Percentiles rank a stretch among this genome's conserved stretches.
Conservation (phyloP, 73 alveolate genomes). For the Blepharisma stoltei region DNA sequence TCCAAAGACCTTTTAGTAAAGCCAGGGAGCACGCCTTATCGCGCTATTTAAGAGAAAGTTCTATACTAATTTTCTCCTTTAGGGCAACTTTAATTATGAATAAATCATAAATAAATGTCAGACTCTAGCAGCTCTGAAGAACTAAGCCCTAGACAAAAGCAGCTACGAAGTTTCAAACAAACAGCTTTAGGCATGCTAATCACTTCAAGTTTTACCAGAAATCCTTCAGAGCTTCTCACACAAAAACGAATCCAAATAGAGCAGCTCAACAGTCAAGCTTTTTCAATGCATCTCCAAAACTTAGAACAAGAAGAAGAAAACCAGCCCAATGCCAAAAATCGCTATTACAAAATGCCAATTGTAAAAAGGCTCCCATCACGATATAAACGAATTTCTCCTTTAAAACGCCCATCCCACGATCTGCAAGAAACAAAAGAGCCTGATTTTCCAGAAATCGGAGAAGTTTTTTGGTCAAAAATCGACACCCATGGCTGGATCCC, state of each 20-base stretch:
- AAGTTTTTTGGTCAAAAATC: slow-evolving; percentile 13
- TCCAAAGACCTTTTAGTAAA: too few species aligned
- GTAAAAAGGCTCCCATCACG: not conserved
- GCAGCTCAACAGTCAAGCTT: slow-evolving; percentile 1
- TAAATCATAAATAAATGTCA: not conserved
- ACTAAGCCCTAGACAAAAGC: not conserved
- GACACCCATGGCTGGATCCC: slow-evolving; percentile 28
- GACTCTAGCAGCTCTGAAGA: slow-evolving; percentile 2
- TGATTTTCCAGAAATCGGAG: slow-evolving; percentile 6
- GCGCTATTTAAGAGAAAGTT: too few species aligned
- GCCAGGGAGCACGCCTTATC: too few species aligned
- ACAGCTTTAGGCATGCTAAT: slow-evolving; percentile 7
- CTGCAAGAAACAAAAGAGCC: not conserved
- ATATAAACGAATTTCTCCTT: not conserved
- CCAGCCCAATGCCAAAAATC: not conserved
- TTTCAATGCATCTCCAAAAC: not conserved
- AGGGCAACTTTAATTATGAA: too few species aligned
- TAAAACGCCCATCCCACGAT: not conserved
- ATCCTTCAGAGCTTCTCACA: not conserved
- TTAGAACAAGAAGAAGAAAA: not conserved
- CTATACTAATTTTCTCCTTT: too few species aligned
- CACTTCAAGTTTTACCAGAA: not conserved
- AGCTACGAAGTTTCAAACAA: slow-evolving; percentile 5
- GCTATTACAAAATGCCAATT: not conserved
- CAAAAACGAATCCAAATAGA: not conserved